phyloP scores from a whole-genome alignment of 108 stramenopile species.

The Phaeodactylum tricornutum region DNA sequence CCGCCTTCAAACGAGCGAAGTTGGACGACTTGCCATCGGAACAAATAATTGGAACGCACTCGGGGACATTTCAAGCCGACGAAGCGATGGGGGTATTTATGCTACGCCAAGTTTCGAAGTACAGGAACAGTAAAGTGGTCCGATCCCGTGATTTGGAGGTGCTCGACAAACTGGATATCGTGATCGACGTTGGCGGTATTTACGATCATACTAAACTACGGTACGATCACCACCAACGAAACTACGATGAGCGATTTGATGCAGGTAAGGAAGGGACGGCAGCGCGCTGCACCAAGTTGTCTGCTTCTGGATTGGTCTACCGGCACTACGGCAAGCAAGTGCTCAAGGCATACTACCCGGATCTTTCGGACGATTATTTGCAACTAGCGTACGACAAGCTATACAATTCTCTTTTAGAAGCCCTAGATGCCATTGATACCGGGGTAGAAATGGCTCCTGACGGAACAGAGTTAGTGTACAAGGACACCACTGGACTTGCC shows the following conservation, averaged over 20 bases:
- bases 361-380: conserved; percentile 33
- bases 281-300: conserved; percentile 74
- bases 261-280: conserved; percentile 16
- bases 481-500: conserved; percentile 78
- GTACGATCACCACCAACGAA: conserved; percentile 98
- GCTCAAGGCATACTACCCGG: conserved; percentile 61
- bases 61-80: conserved; percentile 93
- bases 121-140: conserved; percentile 70
- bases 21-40: conserved; percentile 1
- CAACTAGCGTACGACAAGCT: conserved; percentile 60
- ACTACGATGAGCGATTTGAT: conserved; percentile 78
- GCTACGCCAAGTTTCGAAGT: conserved; percentile 64
- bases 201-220: conserved; percentile 79
- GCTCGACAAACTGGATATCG: conserved; percentile 78
- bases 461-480: conserved; percentile 48
- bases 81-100: conserved; percentile 93
- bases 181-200: conserved; percentile 94
- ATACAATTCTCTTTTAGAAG: conserved; percentile 88
- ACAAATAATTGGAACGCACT: conserved; percentile 79
- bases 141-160: conserved; percentile 78
- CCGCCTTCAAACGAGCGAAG: conserved; percentile 38
- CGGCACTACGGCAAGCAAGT: conserved; percentile 94
- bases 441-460: conserved; percentile 80
- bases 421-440: conserved; percentile 98
- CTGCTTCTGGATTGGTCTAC: conserved; percentile 93